These are phyloP conservation scores for Dryas integrifolia DNA, from an alignment of 331 rosid genomes.

Conservation along the genomic window DNA sequence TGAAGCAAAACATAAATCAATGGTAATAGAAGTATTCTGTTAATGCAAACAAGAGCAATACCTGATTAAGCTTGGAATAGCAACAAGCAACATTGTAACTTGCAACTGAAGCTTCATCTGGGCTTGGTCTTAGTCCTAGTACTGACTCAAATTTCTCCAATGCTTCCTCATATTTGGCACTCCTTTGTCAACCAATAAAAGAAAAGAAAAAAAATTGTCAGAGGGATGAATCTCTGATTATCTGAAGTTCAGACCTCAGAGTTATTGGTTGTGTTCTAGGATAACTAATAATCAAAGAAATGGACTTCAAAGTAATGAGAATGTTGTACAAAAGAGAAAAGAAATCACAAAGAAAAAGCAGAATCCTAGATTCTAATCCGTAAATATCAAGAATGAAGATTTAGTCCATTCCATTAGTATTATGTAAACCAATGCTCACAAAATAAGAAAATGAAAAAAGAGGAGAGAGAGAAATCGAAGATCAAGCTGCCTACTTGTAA, in stretches of 20 bases:
- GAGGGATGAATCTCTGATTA: constrained; percentile 9
- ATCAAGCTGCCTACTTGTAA: constrained; percentile 57
- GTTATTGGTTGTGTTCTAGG: background rate
- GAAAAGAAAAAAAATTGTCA: constrained; percentile 3
- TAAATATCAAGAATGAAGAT: no score
- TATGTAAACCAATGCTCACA: no score
- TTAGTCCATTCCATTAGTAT: no score
- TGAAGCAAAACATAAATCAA: background rate
- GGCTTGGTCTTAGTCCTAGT: constrained; percentile 76
- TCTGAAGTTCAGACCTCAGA: constrained; percentile 7
- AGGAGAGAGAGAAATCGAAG: constrained; percentile 1
- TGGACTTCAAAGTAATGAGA: no score
- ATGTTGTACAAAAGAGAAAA: no score
- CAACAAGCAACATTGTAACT: constrained; percentile 95
- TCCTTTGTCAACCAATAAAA: constrained; percentile 37
- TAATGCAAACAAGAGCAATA: constrained; percentile 26
- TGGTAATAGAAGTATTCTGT: background rate
- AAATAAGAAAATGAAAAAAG: no score
- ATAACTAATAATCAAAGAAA: background rate
- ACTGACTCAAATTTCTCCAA: constrained; percentile 82
- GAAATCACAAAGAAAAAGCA: no score
- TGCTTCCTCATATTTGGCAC: constrained; percentile 81
- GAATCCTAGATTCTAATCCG: no score
- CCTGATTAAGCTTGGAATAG: constrained; percentile 93
- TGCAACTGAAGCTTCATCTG: constrained; percentile 76